phyloP scores from a whole-genome alignment of 2,329 filamentous ascomycete species.

The Sclerotinia borealis region DNA sequence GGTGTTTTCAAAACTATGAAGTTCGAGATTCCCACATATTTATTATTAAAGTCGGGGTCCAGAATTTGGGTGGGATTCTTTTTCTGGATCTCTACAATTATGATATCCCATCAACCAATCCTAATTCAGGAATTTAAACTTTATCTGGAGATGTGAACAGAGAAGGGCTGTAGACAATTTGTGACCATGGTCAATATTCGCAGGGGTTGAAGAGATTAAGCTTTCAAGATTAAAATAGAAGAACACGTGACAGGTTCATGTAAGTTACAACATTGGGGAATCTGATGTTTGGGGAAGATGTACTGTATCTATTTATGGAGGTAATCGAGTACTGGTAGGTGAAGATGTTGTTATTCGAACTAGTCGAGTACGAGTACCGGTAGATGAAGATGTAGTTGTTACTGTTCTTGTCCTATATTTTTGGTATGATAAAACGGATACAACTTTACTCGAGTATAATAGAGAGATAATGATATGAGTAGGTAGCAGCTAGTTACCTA shows the following conservation, averaged over 20 bases:
- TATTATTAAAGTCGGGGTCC: constrained; percentile 1
- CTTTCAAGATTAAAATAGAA: not conserved
- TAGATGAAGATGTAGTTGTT: not conserved
- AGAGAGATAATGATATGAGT: not conserved
- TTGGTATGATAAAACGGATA: not conserved
- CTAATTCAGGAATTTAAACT: constrained; percentile 13
- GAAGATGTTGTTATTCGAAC: no score
- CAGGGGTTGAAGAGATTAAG: constrained; percentile 1
- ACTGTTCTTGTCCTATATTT: no score
- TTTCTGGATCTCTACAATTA: constrained; percentile 1
- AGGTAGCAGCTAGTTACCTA: no score
- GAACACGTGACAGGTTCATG: not conserved
- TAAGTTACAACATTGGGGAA: not conserved
- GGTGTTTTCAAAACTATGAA: not conserved
- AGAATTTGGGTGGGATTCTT: constrained; percentile 6
- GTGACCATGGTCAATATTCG: not conserved
- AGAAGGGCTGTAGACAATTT: constrained; percentile 1
- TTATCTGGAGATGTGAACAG: not conserved
- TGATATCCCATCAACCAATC: constrained; percentile 1
- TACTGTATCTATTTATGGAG: not conserved
- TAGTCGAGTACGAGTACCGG: no score
- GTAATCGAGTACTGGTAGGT: no score
- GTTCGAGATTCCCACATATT: constrained; percentile 5
- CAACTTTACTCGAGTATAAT: no score
- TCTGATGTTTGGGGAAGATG: not conserved